Percentiles rank a stretch among this genome's conserved stretches.
Conservation (phyloP, 1,284 basidiomycete genomes). For the Anthracocystis panici-leucophaei region DNA sequence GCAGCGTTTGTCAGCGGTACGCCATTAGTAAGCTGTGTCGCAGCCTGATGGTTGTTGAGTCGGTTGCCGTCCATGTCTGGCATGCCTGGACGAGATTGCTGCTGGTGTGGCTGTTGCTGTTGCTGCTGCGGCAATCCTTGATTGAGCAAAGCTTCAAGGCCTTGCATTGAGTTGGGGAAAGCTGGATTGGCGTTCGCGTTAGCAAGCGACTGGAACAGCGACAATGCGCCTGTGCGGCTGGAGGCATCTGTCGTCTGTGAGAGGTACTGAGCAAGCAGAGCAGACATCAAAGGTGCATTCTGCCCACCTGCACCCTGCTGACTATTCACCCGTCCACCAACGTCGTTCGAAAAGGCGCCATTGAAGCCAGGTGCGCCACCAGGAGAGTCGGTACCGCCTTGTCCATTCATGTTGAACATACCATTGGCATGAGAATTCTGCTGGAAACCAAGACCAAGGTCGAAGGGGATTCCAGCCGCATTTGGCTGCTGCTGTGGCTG, state of each 20-base stretch:
- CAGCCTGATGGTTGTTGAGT: conserved; percentile 7
- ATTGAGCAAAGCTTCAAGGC: conserved; percentile 32
- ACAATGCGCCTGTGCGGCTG: conserved; percentile 33
- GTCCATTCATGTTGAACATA: conserved; percentile 23
- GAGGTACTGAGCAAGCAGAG: conserved; percentile 49
- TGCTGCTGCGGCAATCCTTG: conserved; percentile 23
- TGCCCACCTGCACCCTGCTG: conserved; percentile 17
- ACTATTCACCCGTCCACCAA: conserved; percentile 9
- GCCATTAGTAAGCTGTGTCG: conserved; percentile 23
- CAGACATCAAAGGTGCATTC: conserved; percentile 31
- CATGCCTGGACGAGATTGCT: conserved; percentile 19
- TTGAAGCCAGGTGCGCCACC: conserved; percentile 14
- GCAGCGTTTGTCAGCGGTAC: conserved; percentile 38
- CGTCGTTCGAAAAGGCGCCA: conserved; percentile 17
- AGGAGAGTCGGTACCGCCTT: conserved; percentile 6
- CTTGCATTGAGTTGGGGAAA: conserved; percentile 16
- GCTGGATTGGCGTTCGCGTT: conserved; percentile 21
- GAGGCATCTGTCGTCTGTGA: conserved; percentile 34
- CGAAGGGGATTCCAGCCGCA: conserved; percentile 21
- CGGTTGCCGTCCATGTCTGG: conserved; percentile 16
- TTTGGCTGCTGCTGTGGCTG: conserved; percentile 28
- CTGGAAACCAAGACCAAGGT: conserved; percentile 28
- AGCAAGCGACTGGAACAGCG: conserved; percentile 40
- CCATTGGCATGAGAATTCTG: conserved; percentile 17
- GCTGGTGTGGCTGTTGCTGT: conserved; percentile 13